Percentiles rank a stretch among this genome's conserved stretches.
Evolutionary conservation across 106 monocot species (phyloP).

Genomic region (Amphibolis antarctica): DNA sequence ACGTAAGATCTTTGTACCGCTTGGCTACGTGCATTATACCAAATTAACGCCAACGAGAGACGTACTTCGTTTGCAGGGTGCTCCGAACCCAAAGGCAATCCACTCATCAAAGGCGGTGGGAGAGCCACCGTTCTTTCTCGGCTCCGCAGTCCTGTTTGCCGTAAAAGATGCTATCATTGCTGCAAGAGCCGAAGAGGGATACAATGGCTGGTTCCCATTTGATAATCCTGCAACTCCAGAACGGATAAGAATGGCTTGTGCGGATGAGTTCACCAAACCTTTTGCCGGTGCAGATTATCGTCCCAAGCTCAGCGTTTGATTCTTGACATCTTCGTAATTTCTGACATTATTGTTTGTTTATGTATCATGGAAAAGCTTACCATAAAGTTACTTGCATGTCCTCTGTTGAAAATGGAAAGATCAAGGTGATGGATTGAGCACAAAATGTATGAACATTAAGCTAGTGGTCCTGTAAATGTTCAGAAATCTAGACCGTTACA

Average conservation of each 20-base stretch:
- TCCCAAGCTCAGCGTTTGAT: conserved; percentile 84
- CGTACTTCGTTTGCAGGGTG: conserved; percentile 36
- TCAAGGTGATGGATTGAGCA: no score
- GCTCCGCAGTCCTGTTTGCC: conserved; percentile 71
- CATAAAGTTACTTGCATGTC: no score
- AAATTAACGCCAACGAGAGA: no score
- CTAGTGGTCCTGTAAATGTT: no score
- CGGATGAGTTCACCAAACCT: conserved; percentile 54
- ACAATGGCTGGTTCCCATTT: conserved; percentile 66
- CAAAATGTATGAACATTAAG: no score
- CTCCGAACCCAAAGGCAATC: conserved; percentile 73
- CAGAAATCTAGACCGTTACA: no score
- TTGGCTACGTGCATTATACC: no score
- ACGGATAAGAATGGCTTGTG: conserved; percentile 94
- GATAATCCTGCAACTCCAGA: conserved; percentile 93
- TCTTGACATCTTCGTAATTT: no score
- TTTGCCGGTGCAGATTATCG: conserved; percentile 42
- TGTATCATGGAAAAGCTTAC: no score
- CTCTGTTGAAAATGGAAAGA: no score
- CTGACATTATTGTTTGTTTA: no score
- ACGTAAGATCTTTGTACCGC: no score
- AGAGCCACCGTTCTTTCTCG: conserved; percentile 93
- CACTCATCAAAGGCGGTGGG: conserved; percentile 96
- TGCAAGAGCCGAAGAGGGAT: conserved; percentile 68
- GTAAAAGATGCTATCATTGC: conserved; percentile 82